phyloP scores from a whole-genome alignment of 73 alveolate genomes.

The Durusdinium trenchii region DNA sequence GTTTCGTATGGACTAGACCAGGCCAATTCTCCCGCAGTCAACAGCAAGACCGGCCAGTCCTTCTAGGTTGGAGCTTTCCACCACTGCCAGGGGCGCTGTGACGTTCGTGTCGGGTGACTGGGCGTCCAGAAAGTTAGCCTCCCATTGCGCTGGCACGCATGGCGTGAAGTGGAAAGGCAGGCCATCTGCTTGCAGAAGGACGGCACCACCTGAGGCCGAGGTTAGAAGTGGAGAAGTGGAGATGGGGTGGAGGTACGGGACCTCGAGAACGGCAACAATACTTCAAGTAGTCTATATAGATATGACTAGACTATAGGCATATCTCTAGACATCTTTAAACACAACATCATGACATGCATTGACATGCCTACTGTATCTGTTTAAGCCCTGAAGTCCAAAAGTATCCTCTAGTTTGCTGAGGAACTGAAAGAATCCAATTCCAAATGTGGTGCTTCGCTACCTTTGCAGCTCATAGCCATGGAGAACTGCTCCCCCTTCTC shows the following conservation, averaged over 20 bases:
- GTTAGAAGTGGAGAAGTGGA: neutral
- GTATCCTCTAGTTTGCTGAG: neutral
- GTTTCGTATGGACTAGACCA: too few relatives aligned
- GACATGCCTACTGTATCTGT: too few relatives aligned
- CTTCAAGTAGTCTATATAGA: neutral
- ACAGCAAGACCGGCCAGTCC: slow-evolving; percentile 5
- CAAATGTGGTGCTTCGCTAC: slow-evolving; percentile 89
- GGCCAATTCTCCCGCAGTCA: too few relatives aligned
- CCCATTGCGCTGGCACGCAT: slow-evolving; percentile 90
- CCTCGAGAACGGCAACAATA: too few relatives aligned
- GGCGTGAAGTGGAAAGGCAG: slow-evolving; percentile 91
- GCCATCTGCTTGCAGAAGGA: slow-evolving; percentile 26
- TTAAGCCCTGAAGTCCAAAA: neutral
- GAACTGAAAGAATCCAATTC: slow-evolving; percentile 68
- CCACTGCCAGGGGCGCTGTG: slow-evolving; percentile 55
- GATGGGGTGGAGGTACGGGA: too few relatives aligned
- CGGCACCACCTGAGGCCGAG: slow-evolving; percentile 30
- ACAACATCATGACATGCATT: neutral
- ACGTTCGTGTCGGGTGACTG: slow-evolving; percentile 36
- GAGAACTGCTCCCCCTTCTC: slow-evolving; percentile 45
- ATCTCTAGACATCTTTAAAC: neutral
- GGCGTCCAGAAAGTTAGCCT: slow-evolving; percentile 22
- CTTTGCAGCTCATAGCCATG: slow-evolving; percentile 68
- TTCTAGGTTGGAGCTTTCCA: slow-evolving; percentile 40
- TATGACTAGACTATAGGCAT: neutral